These are phyloP conservation scores for Aspergillus steynii DNA, from an alignment of 495 filamentous ascomycete genomes.

Conservation along the genomic window DNA sequence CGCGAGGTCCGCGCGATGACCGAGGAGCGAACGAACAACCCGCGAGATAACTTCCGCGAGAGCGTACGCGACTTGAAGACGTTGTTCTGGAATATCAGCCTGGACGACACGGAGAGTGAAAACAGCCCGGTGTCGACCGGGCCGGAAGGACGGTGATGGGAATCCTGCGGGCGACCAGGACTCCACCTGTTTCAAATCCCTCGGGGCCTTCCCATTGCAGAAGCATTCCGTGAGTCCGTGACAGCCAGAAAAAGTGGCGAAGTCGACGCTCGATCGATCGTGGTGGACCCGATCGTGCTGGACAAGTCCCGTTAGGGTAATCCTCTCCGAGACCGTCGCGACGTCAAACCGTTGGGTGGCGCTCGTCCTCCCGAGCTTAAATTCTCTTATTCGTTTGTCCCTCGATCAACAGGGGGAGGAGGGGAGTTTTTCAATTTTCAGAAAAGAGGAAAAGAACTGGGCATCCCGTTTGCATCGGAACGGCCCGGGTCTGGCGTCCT, in stretches of 20 bases:
- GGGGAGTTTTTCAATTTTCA: no score
- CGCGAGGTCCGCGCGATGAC: conserved; percentile 76
- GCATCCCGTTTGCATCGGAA: not conserved
- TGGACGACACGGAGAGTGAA: conserved; percentile 40
- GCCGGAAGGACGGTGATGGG: conserved; percentile 12
- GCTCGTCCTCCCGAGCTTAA: not conserved
- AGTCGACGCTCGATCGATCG: not conserved
- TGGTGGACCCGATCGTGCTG: not conserved
- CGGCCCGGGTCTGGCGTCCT: not conserved
- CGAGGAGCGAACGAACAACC: conserved; percentile 64
- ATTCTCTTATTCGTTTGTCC: not conserved
- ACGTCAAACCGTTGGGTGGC: not conserved
- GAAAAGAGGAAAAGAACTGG: not conserved
- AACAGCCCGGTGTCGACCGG: conserved; percentile 26
- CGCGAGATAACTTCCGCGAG: conserved; percentile 61
- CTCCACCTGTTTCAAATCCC: not conserved
- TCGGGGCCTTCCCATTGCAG: not conserved
- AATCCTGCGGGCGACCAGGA: not conserved
- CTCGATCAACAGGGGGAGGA: not conserved
- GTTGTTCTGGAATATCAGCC: conserved; percentile 58
- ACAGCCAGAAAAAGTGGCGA: not conserved
- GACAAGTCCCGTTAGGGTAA: not conserved
- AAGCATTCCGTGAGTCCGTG: not conserved
- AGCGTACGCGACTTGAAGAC: conserved; percentile 74
- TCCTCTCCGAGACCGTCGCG: not conserved